Base-by-base conservation (phyloP, 371 early-diverging fungal genomes). In the Mucor sp. region DNA sequence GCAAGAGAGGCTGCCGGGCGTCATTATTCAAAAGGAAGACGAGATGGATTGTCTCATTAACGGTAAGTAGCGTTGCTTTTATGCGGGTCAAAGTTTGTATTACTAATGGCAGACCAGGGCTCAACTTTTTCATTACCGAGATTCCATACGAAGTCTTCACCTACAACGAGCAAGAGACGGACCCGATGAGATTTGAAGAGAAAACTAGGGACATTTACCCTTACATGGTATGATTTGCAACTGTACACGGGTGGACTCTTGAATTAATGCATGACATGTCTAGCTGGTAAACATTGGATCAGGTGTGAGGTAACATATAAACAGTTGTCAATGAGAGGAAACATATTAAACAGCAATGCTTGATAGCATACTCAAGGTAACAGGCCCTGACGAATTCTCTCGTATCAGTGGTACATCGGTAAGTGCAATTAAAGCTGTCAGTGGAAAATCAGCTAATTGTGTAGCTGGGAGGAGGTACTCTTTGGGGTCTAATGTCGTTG, bases 71-170 rank as follows among this genome's bases (percentile, higher is more conserved):
- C 4, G 15, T 7, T 35, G 35, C 19, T 17, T 57, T 37, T 15
- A 37, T 53, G 39, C 14, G 33, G 11, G 37, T 14, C n/a, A n/a
- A n/a, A n/a, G n/a, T n/a, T n/a, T n/a, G n/a, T 9, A 35, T 35
- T 37, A 37, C 14, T 37, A 37, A 37, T 37, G 14, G 37, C 37
- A 14, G 4, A 37, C 1, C 69, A 85, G 94, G 96, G 35, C 81
- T 97, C 27, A 95, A 94, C 80, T 98, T 97, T 77, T 86, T 96
- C 37, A 93, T 97, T 39, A 89, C 92, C 28, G 92, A 97, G 72
- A 93, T 98, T 64, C 92, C 96, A 0, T 91, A 95, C 74, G 98
- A 98, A 80, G 96, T 95, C n/a, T 98, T 97, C 73, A 94, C 95
- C 9, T 98, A 95, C 72, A 84, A 82, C 61, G 90, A 90, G 59